These are phyloP conservation scores for Lentithecium fluviatile DNA, from an alignment of 495 filamentous ascomycete species.

Conservation along the genomic window DNA sequence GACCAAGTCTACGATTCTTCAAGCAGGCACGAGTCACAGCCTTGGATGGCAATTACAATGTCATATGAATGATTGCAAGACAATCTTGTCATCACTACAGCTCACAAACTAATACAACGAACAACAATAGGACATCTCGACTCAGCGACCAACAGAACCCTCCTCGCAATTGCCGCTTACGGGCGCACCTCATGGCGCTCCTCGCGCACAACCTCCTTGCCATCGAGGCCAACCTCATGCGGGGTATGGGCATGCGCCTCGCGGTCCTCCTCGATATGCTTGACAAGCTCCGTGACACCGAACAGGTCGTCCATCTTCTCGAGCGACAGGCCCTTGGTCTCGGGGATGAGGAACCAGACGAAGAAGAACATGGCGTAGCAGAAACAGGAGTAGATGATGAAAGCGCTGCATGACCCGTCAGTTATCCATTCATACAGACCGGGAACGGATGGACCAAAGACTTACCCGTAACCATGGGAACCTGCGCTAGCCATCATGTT, in stretches of 20 bases:
- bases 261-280: conserved; percentile 27
- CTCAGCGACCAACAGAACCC: too few species aligned
- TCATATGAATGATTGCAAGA: too few species aligned
- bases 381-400: conserved; percentile 39
- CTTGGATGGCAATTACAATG: too few species aligned
- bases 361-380: conserved; percentile 40
- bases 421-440: neutral
- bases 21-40: too few species aligned
- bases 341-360: conserved; percentile 41
- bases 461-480: conserved; percentile 37
- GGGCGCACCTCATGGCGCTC: conserved; percentile 13
- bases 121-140: too few species aligned
- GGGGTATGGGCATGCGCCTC: conserved; percentile 5
- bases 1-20: too few species aligned
- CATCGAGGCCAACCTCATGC: conserved; percentile 18
- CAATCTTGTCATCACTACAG: too few species aligned
- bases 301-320: conserved; percentile 46
- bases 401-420: conserved; percentile 22
- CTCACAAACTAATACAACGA: too few species aligned
- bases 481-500: conserved; percentile 39
- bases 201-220: conserved; percentile 8
- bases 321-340: conserved; percentile 40
- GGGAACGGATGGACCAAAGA: neutral
- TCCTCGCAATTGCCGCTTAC: too few species aligned
- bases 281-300: conserved; percentile 37